Evolutionary conservation across 140 eudicot species (phyloP), one percentile per base, ranked within the genome.

Genomic region (Erigeron philadelphicus): DNA sequence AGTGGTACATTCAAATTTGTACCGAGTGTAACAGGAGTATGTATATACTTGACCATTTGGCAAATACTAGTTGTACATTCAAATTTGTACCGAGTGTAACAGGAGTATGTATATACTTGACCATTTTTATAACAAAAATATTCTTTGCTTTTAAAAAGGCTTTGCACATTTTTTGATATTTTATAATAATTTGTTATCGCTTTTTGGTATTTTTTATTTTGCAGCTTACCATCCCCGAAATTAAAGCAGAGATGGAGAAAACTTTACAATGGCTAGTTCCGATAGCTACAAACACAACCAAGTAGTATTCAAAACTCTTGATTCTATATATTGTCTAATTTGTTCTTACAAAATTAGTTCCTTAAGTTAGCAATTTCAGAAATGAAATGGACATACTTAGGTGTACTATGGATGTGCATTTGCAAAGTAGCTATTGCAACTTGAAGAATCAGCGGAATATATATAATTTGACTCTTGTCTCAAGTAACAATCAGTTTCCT

Each of bases 191-290:
- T 31, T 31, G 38, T 60, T 58, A 66, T 73, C 55, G 4, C 16
- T 59, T 58, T 70, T 16, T 23, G 43, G 44, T 71, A 64, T 46
- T 23, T 18, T 70, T 61, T 77, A n/a, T 41, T 41, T 65, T 79
- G 80, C 90, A 93, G 99, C 84, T 85, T 54, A 81, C 85, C 15
- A 72, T 93, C 50, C 87, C 85, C 9, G 95, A 87, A 71, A 93
- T 93, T 72, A 93, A 93, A 80, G 90, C 84, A 56, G 97, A 93
- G 79, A 89, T 93, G 99, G 99, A 93, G 85, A 93, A 87, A 83
- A 87, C 94, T 12, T 76, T 93, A 63, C 89, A 83, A 64, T 93
- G 99, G 99, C 87, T 93, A 55, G 95, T 93, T 78, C 99, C 97
- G 15, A 81, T 93, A 79, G 97, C 99, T 48, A 87, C 99, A 49